Conservation (phyloP, 2,329 filamentous ascomycete species). For the Curvularia hawaiiensis region DNA sequence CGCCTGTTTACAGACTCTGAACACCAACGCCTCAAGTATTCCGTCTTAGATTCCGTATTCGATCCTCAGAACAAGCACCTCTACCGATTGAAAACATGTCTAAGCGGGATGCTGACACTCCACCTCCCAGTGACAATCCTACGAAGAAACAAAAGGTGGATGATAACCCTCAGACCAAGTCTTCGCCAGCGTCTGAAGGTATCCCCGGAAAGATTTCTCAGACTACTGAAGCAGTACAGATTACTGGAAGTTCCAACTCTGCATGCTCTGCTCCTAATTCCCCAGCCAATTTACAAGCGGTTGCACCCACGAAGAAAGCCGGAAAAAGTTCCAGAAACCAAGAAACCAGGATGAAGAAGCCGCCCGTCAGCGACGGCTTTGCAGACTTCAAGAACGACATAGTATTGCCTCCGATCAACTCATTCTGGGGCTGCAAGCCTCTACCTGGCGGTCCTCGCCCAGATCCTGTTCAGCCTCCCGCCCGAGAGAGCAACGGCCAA, state of each 20-base stretch:
- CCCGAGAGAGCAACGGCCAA: conserved; percentile 26
- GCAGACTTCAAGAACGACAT: neutral
- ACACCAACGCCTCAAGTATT: neutral
- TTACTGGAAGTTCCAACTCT: neutral
- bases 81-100: neutral
- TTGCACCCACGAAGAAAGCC: neutral
- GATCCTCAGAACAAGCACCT: neutral
- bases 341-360: conserved; percentile 8
- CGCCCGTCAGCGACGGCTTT: conserved; percentile 18
- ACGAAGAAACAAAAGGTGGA: conserved; percentile 15
- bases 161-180: neutral
- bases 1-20: neutral
- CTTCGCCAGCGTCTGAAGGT: neutral
- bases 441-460: conserved; percentile 20
- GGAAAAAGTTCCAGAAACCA: neutral
- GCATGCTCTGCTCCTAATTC: too few relatives aligned
- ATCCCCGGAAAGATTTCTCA: neutral
- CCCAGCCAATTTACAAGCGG: neutral
- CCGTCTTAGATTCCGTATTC: neutral
- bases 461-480: conserved; percentile 22
- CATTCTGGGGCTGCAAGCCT: conserved; percentile 30
- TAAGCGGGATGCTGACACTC: conserved; percentile 11
- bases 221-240: neutral
- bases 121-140: neutral
- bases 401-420: conserved; percentile 2